Evolutionary conservation across 192 early-diverging fungal species (phyloP).

Genomic region (Entophlyctis helioformis): DNA sequence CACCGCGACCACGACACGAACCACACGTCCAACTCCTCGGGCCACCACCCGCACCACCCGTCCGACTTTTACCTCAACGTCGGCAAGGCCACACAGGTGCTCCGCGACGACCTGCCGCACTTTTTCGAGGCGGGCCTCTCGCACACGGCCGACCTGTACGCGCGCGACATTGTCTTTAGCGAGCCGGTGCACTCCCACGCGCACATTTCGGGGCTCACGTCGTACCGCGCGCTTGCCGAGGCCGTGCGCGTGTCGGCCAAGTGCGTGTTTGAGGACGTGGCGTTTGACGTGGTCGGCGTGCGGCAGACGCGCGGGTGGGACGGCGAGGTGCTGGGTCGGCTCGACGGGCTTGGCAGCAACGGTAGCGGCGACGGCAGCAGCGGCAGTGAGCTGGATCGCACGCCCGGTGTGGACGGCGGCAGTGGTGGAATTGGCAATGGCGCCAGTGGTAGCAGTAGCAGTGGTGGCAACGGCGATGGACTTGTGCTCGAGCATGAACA

Average conservation of each 20-base stretch:
- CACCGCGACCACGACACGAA: no score
- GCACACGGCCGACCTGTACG: constrained; percentile 7
- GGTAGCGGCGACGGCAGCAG: no score
- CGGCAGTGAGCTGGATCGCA: no score
- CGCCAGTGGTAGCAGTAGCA: no score
- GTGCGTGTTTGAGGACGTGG: constrained; percentile 4
- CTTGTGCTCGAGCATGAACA: no score
- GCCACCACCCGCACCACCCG: no score
- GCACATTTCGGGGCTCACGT: background rate
- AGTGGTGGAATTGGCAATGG: no score
- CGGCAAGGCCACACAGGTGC: constrained; percentile 6
- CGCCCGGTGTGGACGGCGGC: no score
- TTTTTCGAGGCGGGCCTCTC: constrained; percentile 6
- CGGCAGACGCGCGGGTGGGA: constrained; percentile 1
- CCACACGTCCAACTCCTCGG: no score
- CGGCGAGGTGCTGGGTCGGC: no score
- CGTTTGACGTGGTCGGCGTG: constrained; percentile 3
- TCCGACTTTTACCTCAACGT: constrained; percentile 6
- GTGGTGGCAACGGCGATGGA: background rate
- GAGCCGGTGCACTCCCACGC: constrained; percentile 7
- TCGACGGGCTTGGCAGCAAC: no score
- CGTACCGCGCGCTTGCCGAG: constrained; percentile 2
- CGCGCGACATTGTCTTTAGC: constrained; percentile 4
- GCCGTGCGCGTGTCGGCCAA: background rate
- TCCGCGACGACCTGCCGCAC: constrained; percentile 12